Base-by-base conservation (phyloP, 2,329 filamentous ascomycete species). In the Cercospora beticola region DNA sequence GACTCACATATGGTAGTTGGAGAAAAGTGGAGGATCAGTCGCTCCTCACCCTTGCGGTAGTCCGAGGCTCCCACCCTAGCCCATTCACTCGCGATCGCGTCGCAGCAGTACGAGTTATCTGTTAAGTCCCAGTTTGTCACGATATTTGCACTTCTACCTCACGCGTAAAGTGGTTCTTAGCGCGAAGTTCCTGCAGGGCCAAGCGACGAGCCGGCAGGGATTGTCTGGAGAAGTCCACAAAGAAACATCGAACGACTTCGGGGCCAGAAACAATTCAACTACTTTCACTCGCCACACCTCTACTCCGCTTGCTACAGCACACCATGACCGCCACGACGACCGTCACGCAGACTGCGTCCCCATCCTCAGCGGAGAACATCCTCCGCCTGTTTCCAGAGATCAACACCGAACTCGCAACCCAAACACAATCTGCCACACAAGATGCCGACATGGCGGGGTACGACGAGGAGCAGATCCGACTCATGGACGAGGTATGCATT, bases 401-500 rank as follows among this genome's bases (percentile, higher is more conserved):
- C 74, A 87, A 89, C 79, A 88, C 87, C 26, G 83, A 82, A 16
- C 82, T 89, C 62, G 87, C 87, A 63, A 82, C 83, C 62, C 80
- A 83, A 71, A 75, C 84, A 69, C 79, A 82, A 26, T 69, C 80
- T 85, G 91, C 81, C 58, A 78, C 73, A 28, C 78, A 78, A 77
- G 89, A 90, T 75, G 82, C 83, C 71, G 92, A 93, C 68, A 86
- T 98, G 56, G 90, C 90, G 66, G 95, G 94, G 62, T 96, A 98
- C 83, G 94, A 98, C 84, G 94, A 92, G 80, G 94, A 98, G 85
- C 95, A 99, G 84, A 97, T 97, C 77, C 90, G 94, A 62, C 83
- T 99, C 76, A 99, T 99, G 95, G 94, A 99, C 77, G 95, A 98
- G 84, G 91, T 97, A 61, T 99, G 95, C 86, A 98, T 99, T 79